Base-by-base conservation (phyloP, 148 eudicot species). In the Rhododendron vialii region DNA sequence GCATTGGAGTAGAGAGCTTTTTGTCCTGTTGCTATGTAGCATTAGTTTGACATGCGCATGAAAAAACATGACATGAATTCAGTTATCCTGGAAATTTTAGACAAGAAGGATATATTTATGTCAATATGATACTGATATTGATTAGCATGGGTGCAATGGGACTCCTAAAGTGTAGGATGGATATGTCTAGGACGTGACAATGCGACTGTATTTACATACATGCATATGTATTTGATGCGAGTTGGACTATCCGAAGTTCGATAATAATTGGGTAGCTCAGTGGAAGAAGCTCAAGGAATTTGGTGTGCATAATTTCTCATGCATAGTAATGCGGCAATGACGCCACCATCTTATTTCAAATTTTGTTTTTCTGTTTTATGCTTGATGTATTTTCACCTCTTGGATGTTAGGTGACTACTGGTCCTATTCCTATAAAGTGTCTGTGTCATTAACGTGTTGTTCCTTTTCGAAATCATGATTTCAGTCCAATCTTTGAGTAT, bases 361-460 rank as follows among this genome's bases (percentile, higher is more conserved):
- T 30, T 13, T 51, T 81, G 65, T 81, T 41, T 80, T 41, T 50
- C 47, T 24, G 0, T 36, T 82, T 8, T 47, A 38, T 82, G 74
- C 84, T 82, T 24, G 35, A 22, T n/a, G 36, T 81, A 24, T 81
- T 55, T 81, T 81, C 69, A 55, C 61, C 24, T 80, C 82, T 12
- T 50, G 82, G 50, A 48, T 81, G 83, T 81, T 81, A 55, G 35
- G 17, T 71, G 82, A 41, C 28, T 9, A 45, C 81, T 78, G 41
- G 38, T 79, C 38, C n/a, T 15, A 59, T n/a, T 79, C 38, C n/a
- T 17, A 59, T n/a, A 41, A 74, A 77, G 53, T 61, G 43, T 59
- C 76, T 78, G 36, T 41, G 35, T 33, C 83, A 81, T 30, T 2
- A 84, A 28, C 50, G 65, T 74, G 18, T 53, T 59, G 36, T 65